Evolutionary conservation across 176 grass and related monocot species (phyloP).

Genomic region (Thinopyrum elongatum): DNA sequence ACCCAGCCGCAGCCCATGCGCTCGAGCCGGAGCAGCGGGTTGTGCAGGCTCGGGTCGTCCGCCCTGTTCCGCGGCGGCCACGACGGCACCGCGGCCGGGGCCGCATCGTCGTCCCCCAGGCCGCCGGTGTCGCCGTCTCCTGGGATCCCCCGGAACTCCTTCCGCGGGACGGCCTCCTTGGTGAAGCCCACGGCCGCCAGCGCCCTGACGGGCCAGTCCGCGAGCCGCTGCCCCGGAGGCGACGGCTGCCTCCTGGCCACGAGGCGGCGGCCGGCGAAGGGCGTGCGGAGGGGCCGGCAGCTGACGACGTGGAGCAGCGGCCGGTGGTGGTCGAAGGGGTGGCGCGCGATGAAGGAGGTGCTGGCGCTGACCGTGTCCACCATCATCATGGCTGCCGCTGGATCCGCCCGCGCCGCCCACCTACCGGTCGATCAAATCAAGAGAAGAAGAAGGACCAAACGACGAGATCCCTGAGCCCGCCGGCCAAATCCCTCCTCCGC

Average conservation of each 20-base stretch:
- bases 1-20: constrained; percentile 96
- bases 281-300: constrained; percentile 33
- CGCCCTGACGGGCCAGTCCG: constrained; percentile 48
- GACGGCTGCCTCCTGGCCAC: neutral
- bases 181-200: constrained; percentile 57
- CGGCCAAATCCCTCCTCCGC: neutral
- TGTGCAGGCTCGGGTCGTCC: constrained; percentile 70
- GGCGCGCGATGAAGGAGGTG: constrained; percentile 63
- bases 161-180: constrained; percentile 48
- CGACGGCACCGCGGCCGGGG: neutral
- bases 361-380: constrained; percentile 75
- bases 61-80: constrained; percentile 79
- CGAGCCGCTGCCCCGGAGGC: neutral
- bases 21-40: constrained; percentile 74
- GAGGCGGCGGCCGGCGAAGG: constrained; percentile 49
- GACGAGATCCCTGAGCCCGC: neutral
- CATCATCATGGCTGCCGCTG: constrained; percentile 33
- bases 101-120: neutral
- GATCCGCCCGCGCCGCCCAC: constrained; percentile 23
- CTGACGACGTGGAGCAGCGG: constrained; percentile 36
- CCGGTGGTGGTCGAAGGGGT: constrained; percentile 55
- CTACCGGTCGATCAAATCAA: neutral
- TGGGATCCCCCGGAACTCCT: constrained; percentile 50
- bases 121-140: constrained; percentile 33
- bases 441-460: neutral